phyloP scores from a whole-genome alignment of 2,329 filamentous ascomycete species.

The Colletotrichum nymphaeae region DNA sequence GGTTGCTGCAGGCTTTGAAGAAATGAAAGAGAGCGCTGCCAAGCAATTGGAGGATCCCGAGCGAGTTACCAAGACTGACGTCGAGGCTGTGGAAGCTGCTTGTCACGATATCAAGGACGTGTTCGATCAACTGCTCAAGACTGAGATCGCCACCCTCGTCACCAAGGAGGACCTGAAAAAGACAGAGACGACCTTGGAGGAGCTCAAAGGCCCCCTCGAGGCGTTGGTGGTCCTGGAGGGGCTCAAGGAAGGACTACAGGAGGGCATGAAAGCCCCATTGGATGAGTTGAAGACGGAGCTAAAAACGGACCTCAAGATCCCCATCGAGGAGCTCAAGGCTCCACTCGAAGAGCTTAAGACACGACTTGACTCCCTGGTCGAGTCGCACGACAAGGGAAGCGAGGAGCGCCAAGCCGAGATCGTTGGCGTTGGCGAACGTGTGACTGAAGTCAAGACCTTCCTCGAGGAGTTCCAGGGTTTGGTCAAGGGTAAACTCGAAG shows the following conservation, averaged over 20 bases:
- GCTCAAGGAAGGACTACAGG: constrained; percentile 3
- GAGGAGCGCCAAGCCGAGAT: constrained; percentile 89
- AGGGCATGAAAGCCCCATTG: constrained; percentile 18
- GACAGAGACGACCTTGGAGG: constrained; percentile 72
- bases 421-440: constrained; percentile 79
- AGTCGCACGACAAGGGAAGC: constrained; percentile 80
- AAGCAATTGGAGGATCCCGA: constrained; percentile 68
- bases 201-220: constrained; percentile 16
- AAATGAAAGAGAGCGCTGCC: constrained; percentile 71
- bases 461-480: constrained; percentile 83
- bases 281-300: constrained; percentile 5
- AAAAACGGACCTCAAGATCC: constrained; percentile 6
- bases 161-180: constrained; percentile 81
- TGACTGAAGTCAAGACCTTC: constrained; percentile 81
- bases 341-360: constrained; percentile 70
- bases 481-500: constrained; percentile 80
- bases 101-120: constrained; percentile 87
- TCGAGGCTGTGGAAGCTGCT: constrained; percentile 83
- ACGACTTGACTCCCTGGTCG: constrained; percentile 72
- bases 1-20: constrained; percentile 79
- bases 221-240: not conserved
- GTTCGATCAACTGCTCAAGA: constrained; percentile 78
- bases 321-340: constrained; percentile 72
- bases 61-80: constrained; percentile 81
- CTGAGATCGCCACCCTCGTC: constrained; percentile 77